Percentiles rank a stretch among this genome's conserved stretches.
These are phyloP conservation scores for Annulohypoxylon nitens DNA, from an alignment of 495 filamentous ascomycete genomes.

Conservation along the genomic window DNA sequence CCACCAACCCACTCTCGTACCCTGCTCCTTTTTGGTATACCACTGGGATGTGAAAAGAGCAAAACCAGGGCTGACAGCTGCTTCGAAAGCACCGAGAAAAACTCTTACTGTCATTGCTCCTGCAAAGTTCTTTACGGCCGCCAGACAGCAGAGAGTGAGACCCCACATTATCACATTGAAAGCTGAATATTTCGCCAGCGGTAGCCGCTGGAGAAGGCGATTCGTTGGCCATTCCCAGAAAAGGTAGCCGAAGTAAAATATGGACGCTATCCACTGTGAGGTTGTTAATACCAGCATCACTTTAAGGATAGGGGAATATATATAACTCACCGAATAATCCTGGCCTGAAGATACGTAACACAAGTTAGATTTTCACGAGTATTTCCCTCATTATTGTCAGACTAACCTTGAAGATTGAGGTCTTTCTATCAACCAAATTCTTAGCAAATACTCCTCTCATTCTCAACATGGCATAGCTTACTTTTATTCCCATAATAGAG, in stretches of 20 bases:
- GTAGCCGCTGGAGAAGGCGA: conserved; percentile 69
- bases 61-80: conserved; percentile 73
- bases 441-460: conserved; percentile 50
- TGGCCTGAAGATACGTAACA: conserved; percentile 27
- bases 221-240: conserved; percentile 74
- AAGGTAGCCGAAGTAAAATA: conserved; percentile 77
- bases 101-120: conserved; percentile 70
- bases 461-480: conserved; percentile 51
- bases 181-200: conserved; percentile 71
- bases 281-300: conserved; percentile 2
- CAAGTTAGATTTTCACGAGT: conserved; percentile 3
- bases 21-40: conserved; percentile 73
- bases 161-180: conserved; percentile 72
- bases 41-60: conserved; percentile 73
- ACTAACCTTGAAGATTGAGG: conserved; percentile 44
- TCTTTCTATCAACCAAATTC: conserved; percentile 30
- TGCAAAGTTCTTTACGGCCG: conserved; percentile 56
- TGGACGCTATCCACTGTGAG: conserved; percentile 48
- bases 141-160: conserved; percentile 65
- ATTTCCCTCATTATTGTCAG: background rate
- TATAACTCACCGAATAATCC: conserved; percentile 46
- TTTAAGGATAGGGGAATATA: background rate
- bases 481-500: conserved; percentile 71
- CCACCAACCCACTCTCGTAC: conserved; percentile 69
- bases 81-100: conserved; percentile 72